Evolutionary conservation across 805 yeast genomes (phyloP), one percentile per base, ranked within the genome.

Genomic region (Candida ipomoeae): DNA sequence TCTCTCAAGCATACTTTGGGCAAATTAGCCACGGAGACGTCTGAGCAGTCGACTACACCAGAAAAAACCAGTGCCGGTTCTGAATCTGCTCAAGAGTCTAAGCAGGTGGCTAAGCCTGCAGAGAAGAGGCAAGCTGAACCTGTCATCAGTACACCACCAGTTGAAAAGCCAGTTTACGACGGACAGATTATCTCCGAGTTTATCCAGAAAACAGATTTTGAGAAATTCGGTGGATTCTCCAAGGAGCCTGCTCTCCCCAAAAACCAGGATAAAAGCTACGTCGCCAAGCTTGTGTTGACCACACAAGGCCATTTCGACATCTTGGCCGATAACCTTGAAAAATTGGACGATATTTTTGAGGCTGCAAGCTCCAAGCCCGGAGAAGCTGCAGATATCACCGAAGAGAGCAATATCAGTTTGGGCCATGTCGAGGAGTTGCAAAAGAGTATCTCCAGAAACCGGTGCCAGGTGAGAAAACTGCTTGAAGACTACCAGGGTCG

Each of bases 261-360:
- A 3, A 49, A 55, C 36, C 53, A 40, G 14, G 47, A 62, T 14
- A 20, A 40, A 15, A 52, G 55, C n/a, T 57, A 61, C 40, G 60
- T 63, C 17, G 40, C 46, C 5, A 60, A 62, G 42, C 63, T 70
- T 29, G 43, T 62, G n/a, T 56, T 59, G 39, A 50, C 49, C 13
- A 63, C 72, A 1, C 55, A 59, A 17, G 75, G 66, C 0, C 53
- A 65, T n/a, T 41, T 66, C 23, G 44, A 53, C 17, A 53, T 66
- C 7, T 53, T 69, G 18, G 48, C 56, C 10, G 34, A 44, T 14
- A 71, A 71, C 48, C 48, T 57, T 1, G 32, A 51, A 6, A 23
- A 47, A 6, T 44, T 66, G 7, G 40, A 33, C 2, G 33, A 48
- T 0, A 49, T 59, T 13, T 38, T 66, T 14, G 53, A 52, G 1